Evolutionary conservation across 1,284 basidiomycete species (phyloP), one percentile per base, ranked within the genome.

Genomic region (Xerocomus amazonicus): DNA sequence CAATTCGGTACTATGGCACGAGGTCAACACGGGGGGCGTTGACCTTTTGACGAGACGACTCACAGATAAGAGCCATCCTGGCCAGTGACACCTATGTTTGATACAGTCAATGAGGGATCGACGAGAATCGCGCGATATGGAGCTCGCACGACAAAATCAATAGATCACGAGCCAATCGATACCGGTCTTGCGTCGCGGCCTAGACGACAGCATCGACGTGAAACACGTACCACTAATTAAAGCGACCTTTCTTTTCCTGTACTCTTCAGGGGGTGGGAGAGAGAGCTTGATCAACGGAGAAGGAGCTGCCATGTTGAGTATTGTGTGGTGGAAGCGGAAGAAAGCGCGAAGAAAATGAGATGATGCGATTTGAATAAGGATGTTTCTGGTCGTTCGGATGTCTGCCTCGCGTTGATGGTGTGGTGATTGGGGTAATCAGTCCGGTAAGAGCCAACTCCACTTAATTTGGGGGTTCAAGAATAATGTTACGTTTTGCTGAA

Each of bases 31-130:
- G 29, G 10, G 29, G 10, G 39, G 34, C 33, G 28, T 26, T 9
- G 45, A 23, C 10, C n/a, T 9, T 16, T 0, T 39, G 16, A 8
- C 8, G 1, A 36, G 16, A 27, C 7, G 16, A 68, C 84, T 68
- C 62, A 91, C 84, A 93, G 71, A 67, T 93, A 93, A 7, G 90
- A 92, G 29, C 91, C 92, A 70, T 94, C 92, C 71, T 94, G 92
- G 16, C 92, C 92, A 58, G 92, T 93, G 67, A 95, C 90, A 68
- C 91, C 91, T 92, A 61, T 32, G 39, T 50, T 54, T 52, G 51
- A 55, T 39, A 51, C 46, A 9, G 38, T 58, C 52, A 62, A 37
- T 17, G 28, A 26, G 12, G 40, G 26, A 39, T 23, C 19, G 19
- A 23, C 19, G 19, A 23, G 19, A 4, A 23, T 23, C 19, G 19